phyloP scores from a whole-genome alignment of 2,329 filamentous ascomycete genomes.

The Hypoxylon sp. region DNA sequence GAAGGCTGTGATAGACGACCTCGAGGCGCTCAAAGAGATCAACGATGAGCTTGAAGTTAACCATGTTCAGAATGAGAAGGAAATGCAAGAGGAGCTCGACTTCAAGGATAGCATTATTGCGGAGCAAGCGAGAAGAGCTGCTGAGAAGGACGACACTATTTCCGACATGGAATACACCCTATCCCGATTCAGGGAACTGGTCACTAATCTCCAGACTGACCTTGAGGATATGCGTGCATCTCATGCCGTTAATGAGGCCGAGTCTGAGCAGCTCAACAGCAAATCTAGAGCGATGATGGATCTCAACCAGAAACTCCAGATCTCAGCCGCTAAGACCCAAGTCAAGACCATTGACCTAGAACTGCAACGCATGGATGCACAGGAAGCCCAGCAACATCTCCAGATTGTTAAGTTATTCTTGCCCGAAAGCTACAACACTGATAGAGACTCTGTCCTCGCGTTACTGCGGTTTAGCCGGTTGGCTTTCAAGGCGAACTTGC shows the following conservation, averaged over 20 bases:
- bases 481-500: conserved; percentile 86
- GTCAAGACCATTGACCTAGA: conserved; percentile 95
- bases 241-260: conserved; percentile 90
- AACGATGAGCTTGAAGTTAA: conserved; percentile 96
- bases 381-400: conserved; percentile 90
- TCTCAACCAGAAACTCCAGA: conserved; percentile 92
- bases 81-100: conserved; percentile 94
- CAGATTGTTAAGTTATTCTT: conserved; percentile 91
- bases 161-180: conserved; percentile 94
- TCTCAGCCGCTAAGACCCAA: conserved; percentile 90
- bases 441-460: conserved; percentile 89
- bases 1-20: conserved; percentile 84
- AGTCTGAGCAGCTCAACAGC: conserved; percentile 90
- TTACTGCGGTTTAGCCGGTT: conserved; percentile 90
- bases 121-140: conserved; percentile 82
- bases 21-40: conserved; percentile 91
- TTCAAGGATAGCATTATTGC: conserved; percentile 86
- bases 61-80: conserved; percentile 92
- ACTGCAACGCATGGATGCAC: conserved; percentile 85
- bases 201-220: conserved; percentile 86
- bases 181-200: conserved; percentile 88
- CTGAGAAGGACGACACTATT: conserved; percentile 82
- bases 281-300: conserved; percentile 96
- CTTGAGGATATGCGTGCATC: conserved; percentile 93
- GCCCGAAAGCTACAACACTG: conserved; percentile 84